Base-by-base conservation (phyloP, 225 moss, liverwort and hornwort species). In the Physcomitrium patens region DNA sequence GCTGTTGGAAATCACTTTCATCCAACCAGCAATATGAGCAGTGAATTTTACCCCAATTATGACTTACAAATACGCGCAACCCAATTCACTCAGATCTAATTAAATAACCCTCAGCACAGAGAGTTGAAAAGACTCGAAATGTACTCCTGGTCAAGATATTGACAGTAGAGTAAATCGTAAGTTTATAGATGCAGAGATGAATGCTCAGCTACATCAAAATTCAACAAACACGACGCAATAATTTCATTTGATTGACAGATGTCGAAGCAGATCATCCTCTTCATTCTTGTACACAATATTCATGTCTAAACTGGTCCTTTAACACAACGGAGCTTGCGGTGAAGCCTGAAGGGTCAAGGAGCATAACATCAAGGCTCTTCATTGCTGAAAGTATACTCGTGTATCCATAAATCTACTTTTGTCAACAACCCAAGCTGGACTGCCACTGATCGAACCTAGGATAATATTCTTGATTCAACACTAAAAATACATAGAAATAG, bases 381-480 rank as follows among this genome's bases (percentile, higher is more conserved):
- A 37, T 37, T 37, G 31, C 4, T 7, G 31, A 37, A 3, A 37
- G 31, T 37, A 7, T 37, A 59, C 37, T 63, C 49, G 26, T n/a
- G 15, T 54, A 31, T 65, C 20, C 22, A 24, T 50, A 58, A 60
- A 41, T 41, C 84, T 71, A 82, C 22, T 63, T 65, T 59, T 83
- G 83, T 69, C 83, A 79, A 9, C 83, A 89, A 71, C 85, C 89
- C 83, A 85, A 89, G 83, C 86, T 81, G 49, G 73, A 85, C 44
- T 83, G 83, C 78, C 80, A 83, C 83, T 83, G 80, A 67, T 82
- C 54, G 9, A 50, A 60, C 71, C 76, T 27, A 72, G 27, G 74
- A 63, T 28, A 53, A 27, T 62, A 66, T 66, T 67, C 20, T 52
- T 49, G 9, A 53, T 53, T 51, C 28, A 66, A 59, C 15, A 67